Percentiles rank a stretch among this genome's conserved stretches.
Conservation (phyloP, 148 eudicot genomes). For the Rhododendron vialii region DNA sequence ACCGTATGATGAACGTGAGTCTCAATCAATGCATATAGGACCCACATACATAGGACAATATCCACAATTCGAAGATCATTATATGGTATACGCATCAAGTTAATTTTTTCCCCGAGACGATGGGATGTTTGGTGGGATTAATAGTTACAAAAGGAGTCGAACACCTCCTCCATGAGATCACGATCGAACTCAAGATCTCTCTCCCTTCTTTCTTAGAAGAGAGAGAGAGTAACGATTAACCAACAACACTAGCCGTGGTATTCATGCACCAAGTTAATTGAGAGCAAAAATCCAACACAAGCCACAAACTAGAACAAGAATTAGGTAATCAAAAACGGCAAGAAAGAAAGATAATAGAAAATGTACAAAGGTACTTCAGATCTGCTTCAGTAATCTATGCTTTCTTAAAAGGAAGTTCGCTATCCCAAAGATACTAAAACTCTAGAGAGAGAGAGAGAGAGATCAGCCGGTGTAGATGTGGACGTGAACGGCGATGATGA, state of each 20-base stretch:
- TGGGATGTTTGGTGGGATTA: too few relatives aligned
- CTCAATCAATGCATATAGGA: not conserved
- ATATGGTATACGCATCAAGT: not conserved
- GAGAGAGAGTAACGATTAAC: too few relatives aligned
- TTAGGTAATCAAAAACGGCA: not conserved
- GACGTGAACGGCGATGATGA: constrained; percentile 29
- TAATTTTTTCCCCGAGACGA: too few relatives aligned
- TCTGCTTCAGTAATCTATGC: not conserved
- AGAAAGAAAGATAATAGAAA: not conserved
- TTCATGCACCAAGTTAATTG: not conserved
- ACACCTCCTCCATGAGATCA: too few relatives aligned
- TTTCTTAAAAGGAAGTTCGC: not conserved
- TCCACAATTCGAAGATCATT: not conserved
- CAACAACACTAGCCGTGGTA: not conserved
- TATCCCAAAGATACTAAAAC: not conserved
- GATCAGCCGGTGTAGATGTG: constrained; percentile 36
- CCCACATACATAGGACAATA: too few relatives aligned
- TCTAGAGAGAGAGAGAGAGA: too few relatives aligned
- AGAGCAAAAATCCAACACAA: not conserved
- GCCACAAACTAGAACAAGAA: not conserved
- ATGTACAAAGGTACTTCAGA: not conserved
- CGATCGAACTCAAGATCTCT: too few relatives aligned
- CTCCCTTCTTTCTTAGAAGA: too few relatives aligned
- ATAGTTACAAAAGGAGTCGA: too few relatives aligned
- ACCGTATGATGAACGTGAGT: not conserved